Evolutionary conservation across 495 filamentous ascomycete species (phyloP).

Genomic region (Neurospora pannonica): DNA sequence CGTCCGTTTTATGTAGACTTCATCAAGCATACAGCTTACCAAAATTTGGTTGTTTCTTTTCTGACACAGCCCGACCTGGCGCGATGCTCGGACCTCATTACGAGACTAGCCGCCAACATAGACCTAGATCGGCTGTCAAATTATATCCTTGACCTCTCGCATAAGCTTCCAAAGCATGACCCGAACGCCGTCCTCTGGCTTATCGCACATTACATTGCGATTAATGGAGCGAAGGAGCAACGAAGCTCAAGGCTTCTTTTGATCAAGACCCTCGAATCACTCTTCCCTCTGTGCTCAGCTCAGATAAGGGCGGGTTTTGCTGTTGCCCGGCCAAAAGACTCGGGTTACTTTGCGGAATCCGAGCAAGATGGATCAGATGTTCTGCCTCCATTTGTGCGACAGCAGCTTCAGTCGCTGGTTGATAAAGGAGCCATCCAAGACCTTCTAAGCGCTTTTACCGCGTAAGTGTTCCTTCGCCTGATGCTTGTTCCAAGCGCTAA

Average conservation of each 20-base stretch:
- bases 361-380: conserved; percentile 5
- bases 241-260: conserved; percentile 7
- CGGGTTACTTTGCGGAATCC: not conserved
- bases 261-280: conserved; percentile 16
- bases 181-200: conserved; percentile 54
- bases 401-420: conserved; percentile 25
- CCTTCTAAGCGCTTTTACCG: conserved; percentile 27
- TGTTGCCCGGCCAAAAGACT: not conserved
- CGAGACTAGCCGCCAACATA: conserved; percentile 10
- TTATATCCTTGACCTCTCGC: conserved; percentile 2
- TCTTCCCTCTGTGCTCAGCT: conserved; percentile 16
- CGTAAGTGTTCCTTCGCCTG: conserved; percentile 16
- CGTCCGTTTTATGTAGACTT: conserved; percentile 5
- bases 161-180: conserved; percentile 3
- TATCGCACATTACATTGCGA: conserved; percentile 68
- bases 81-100: conserved; percentile 12
- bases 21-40: conserved; percentile 19
- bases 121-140: conserved; percentile 20
- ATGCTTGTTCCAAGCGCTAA: conserved; percentile 14
- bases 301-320: conserved; percentile 15
- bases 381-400: conserved; percentile 23
- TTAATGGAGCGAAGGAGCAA: conserved; percentile 43
- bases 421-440: conserved; percentile 31
- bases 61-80: conserved; percentile 19
- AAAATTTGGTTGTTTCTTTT: conserved; percentile 29